Evolutionary conservation across 148 eudicot species (phyloP).

Genomic region (Rhododendron kiyosumense): DNA sequence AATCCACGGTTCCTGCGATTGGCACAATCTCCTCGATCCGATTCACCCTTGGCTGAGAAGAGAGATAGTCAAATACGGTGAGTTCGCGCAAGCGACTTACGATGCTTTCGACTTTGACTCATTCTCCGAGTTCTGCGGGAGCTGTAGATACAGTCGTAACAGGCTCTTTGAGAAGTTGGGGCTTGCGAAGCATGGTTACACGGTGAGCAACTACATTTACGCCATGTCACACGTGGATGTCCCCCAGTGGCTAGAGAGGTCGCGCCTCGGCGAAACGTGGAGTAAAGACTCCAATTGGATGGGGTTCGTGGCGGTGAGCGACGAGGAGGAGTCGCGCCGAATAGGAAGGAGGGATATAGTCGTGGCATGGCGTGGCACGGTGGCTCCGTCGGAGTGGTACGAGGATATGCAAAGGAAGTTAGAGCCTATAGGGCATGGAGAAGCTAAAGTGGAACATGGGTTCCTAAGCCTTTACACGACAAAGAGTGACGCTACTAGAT

Average conservation of each 20-base stretch:
- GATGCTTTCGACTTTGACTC: constrained; percentile 70
- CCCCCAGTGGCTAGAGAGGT: constrained; percentile 57
- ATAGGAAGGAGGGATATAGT: constrained; percentile 68
- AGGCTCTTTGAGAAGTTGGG: constrained; percentile 48
- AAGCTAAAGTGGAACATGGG: constrained; percentile 67
- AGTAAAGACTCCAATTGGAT: constrained; percentile 74
- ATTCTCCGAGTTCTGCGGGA: constrained; percentile 58
- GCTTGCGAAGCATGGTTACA: constrained; percentile 36
- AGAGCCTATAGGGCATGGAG: constrained; percentile 47
- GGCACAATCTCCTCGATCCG: constrained; percentile 49
- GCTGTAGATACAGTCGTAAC: constrained; percentile 42
- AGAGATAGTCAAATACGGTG: constrained; percentile 72
- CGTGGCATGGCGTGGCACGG: constrained; percentile 79
- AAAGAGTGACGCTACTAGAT: constrained; percentile 36
- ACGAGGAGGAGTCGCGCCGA: constrained; percentile 36
- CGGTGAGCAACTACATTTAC: constrained; percentile 56
- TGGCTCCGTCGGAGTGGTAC: constrained; percentile 65
- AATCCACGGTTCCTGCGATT: constrained; percentile 41
- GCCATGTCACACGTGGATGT: constrained; percentile 66
- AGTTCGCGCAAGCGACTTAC: constrained; percentile 72
- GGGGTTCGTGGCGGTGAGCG: constrained; percentile 70
- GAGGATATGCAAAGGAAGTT: constrained; percentile 55
- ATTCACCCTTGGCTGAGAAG: constrained; percentile 45
- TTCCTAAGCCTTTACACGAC: constrained; percentile 63
- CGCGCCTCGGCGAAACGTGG: constrained; percentile 55